Evolutionary conservation across 2,329 filamentous ascomycete genomes (phyloP).

Genomic region (Coniochaeta sp.): DNA sequence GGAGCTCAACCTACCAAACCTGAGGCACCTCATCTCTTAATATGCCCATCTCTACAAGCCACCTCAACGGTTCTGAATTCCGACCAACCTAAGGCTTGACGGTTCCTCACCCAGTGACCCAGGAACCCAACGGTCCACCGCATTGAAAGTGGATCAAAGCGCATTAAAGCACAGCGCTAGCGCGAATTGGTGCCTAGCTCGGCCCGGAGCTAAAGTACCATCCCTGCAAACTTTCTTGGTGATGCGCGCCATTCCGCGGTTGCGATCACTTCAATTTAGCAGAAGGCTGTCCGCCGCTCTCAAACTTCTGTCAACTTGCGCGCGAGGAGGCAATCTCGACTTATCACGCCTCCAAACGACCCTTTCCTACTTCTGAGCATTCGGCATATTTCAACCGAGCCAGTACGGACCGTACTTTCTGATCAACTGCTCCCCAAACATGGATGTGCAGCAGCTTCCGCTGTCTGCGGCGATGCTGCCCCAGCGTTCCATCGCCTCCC

Average conservation of each 20-base stretch:
- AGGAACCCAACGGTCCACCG: too few species aligned
- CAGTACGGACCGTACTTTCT: background rate
- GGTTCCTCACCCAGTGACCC: too few species aligned
- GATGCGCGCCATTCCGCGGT: background rate
- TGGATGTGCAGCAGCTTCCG: slow-evolving; percentile 5
- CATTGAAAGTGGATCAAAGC: background rate
- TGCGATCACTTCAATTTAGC: background rate
- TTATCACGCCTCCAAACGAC: background rate
- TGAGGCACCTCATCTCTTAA: too few species aligned
- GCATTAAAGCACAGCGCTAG: background rate
- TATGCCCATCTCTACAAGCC: too few species aligned
- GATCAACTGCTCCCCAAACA: background rate
- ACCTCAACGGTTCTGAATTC: too few species aligned
- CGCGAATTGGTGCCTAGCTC: background rate
- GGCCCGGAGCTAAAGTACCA: background rate
- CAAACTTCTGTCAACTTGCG: background rate
- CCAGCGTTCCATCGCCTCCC: slow-evolving; percentile 7
- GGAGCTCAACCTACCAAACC: too few species aligned
- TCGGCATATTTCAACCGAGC: background rate
- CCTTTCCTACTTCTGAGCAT: background rate
- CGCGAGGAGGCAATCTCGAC: background rate
- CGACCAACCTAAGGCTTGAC: too few species aligned
- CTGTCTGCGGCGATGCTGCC: background rate
- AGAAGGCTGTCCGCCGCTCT: background rate
- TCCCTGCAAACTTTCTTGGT: background rate